Evolutionary conservation across 1,139 yeast species (phyloP), one percentile per base, ranked within the genome.

Genomic region (Nadsonia starkeyi-henricii): DNA sequence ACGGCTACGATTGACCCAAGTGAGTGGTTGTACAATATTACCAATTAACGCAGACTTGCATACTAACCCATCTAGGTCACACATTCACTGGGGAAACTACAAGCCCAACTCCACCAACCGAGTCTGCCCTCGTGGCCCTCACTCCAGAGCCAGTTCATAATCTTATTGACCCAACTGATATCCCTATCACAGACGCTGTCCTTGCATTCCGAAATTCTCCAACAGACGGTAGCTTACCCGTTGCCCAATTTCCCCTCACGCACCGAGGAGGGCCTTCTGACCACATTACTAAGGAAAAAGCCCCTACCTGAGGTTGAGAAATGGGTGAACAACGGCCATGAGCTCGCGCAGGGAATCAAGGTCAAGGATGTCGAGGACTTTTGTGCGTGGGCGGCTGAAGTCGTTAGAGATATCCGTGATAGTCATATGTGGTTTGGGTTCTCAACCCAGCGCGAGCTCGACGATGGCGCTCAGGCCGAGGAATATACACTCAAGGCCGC

Each of bases 221-320:
- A 73, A 45, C 67, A 75, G 15, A 79, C 95, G 1, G 86, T 84
- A 47, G 89, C 80, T 2, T 89, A 78, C 59, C 97, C 97, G 1
- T 68, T 85, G 45, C 84, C 91, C 0, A 73, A 73, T 26, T 91
- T 89, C 61, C 96, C 96, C 2, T 78, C 94, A 0, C 75, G 85
- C 1, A 83, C 85, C 43, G 91, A 85, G 53, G 89, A 84, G 59
- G 85, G 85, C 1, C 69, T 89, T 46, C 68, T 89, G 49, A 83
- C 94, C 0, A 86, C 96, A 0, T 69, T 91, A 53, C 66, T 91
- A 52, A 73, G 97, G 51, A 91, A 88, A 62, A 89, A 89, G 62
- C 81, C 84, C 46, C 69, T 85, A 15, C 97, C 97, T 0, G 96
- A 88, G 56, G 95, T 89, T 1, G 86, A 81, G 50, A 85, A 79